Evolutionary conservation across 139 green algal genomes (phyloP).

Genomic region (Haematococcus sp.): DNA sequence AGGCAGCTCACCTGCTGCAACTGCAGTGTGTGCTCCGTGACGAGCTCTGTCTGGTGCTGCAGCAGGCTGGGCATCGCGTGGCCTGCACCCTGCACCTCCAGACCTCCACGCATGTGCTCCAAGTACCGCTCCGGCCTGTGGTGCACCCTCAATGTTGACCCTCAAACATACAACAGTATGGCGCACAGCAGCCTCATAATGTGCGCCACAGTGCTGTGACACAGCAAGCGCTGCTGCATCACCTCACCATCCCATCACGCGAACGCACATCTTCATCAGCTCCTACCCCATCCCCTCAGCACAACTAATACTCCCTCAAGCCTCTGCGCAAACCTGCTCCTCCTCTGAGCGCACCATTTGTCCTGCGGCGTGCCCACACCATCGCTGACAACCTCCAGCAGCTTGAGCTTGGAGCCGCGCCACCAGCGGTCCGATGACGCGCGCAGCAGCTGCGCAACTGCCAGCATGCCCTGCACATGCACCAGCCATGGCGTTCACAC

Average conservation of each 20-base stretch:
- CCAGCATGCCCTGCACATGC: conserved; percentile 27
- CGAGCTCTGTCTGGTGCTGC: neutral
- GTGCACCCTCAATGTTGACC: neutral
- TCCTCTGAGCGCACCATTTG: conserved; percentile 23
- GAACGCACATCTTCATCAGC: too few relatives aligned
- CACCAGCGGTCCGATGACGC: conserved; percentile 19
- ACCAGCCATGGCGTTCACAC: too few relatives aligned
- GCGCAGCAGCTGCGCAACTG: conserved; percentile 23
- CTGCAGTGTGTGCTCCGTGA: neutral
- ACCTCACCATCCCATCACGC: too few relatives aligned
- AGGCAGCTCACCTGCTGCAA: conserved; percentile 2
- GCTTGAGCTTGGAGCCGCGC: conserved; percentile 29
- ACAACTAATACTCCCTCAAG: too few relatives aligned
- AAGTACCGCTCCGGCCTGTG: conserved; percentile 36
- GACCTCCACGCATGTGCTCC: conserved; percentile 16
- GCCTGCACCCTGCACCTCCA: conserved; percentile 2
- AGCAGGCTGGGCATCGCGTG: conserved; percentile 13
- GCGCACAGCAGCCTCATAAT: too few relatives aligned
- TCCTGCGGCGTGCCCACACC: conserved; percentile 16
- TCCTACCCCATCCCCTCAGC: too few relatives aligned
- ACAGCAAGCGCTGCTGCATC: too few relatives aligned
- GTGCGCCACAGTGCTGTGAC: too few relatives aligned
- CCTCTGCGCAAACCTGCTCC: too few relatives aligned
- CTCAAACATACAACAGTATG: too few relatives aligned
- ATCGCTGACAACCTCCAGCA: conserved; percentile 34